Percentiles rank a stretch among this genome's conserved stretches.
Evolutionary conservation across 495 filamentous ascomycete species (phyloP).

Genomic region (Lindgomyces ingoldianus): DNA sequence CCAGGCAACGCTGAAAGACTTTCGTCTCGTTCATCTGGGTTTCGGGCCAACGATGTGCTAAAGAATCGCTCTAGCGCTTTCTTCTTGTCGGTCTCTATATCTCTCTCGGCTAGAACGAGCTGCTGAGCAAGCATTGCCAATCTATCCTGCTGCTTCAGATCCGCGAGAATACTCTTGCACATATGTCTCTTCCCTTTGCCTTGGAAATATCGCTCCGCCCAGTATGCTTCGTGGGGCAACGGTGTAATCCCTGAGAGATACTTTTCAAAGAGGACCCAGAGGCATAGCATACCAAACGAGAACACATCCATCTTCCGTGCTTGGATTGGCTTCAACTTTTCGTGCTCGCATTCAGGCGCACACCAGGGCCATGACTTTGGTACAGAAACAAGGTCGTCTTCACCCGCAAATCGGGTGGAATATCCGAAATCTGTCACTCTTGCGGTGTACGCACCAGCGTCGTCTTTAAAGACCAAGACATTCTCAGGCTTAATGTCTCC

Average conservation of each 20-base stretch:
- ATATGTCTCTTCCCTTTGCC: background rate
- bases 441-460: constrained; percentile 16
- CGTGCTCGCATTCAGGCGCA: constrained; percentile 19
- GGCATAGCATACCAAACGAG: constrained; percentile 37
- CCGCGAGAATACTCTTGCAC: background rate
- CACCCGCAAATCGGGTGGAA: background rate
- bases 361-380: constrained; percentile 7
- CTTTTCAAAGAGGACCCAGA: constrained; percentile 34
- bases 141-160: background rate
- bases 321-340: background rate
- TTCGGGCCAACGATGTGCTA: constrained; percentile 46
- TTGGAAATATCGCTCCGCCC: constrained; percentile 4
- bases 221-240: background rate
- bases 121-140: background rate
- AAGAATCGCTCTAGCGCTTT: background rate
- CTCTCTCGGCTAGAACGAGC: background rate
- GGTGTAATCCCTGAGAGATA: background rate
- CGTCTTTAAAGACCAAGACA: constrained; percentile 40
- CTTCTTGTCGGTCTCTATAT: background rate
- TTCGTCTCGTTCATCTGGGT: constrained; percentile 40
- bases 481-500: constrained; percentile 46
- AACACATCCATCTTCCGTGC: constrained; percentile 37
- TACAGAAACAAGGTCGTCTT: background rate
- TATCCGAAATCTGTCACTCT: constrained; percentile 46
- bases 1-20: no score